These are phyloP conservation scores for Colletotrichum kahawae DNA, from an alignment of 2,329 filamentous ascomycete genomes.

Conservation along the genomic window DNA sequence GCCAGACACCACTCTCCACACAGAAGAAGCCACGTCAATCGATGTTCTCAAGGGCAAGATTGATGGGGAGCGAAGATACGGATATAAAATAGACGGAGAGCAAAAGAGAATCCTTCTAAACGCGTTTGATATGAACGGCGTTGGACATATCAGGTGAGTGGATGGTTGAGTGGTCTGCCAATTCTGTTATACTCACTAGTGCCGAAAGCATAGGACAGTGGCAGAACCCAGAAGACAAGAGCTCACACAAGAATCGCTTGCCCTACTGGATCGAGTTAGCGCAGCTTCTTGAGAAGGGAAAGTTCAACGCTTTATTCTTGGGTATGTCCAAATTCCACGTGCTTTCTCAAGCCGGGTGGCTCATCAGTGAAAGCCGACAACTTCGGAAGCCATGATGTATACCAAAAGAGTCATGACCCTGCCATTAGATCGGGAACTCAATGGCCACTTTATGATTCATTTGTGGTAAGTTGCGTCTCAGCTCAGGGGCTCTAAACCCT, in stretches of 20 bases:
- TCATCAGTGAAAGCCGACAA: background rate
- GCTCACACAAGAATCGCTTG: background rate
- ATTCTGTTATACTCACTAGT: background rate
- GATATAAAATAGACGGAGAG: background rate
- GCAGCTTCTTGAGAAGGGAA: conserved; percentile 16
- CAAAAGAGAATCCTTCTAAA: background rate
- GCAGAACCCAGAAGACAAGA: background rate
- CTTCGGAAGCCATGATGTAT: conserved; percentile 55
- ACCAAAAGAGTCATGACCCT: background rate
- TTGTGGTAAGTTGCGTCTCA: background rate
- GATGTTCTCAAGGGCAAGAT: background rate
- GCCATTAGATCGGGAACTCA: background rate
- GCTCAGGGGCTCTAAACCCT: background rate
- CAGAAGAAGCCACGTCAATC: background rate
- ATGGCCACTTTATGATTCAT: background rate
- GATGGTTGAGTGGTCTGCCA: background rate
- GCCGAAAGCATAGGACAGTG: background rate
- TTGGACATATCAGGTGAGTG: background rate
- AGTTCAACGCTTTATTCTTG: conserved; percentile 15
- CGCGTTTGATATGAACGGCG: background rate
- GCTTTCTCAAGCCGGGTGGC: background rate
- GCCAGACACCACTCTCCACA: background rate
- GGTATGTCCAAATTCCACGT: background rate
- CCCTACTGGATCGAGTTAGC: conserved; percentile 21
- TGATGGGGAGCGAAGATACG: background rate